Percentiles rank a stretch among this genome's conserved stretches.
These are phyloP conservation scores for Rhodosporidiobolus odoratus DNA, from an alignment of 768 basidiomycete species.

Conservation along the genomic window DNA sequence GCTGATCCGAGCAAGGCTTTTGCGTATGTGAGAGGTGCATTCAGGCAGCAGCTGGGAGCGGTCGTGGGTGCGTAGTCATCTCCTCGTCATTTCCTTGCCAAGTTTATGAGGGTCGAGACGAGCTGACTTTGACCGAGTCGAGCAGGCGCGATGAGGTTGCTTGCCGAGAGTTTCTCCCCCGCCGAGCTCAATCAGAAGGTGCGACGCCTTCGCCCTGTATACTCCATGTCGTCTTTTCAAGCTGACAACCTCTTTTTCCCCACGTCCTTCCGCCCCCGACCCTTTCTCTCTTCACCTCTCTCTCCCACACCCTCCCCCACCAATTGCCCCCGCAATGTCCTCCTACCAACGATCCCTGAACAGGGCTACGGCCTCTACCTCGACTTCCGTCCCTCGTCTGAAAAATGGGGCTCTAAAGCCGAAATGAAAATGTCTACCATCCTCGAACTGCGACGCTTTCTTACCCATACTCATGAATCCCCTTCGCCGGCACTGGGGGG, in stretches of 20 bases:
- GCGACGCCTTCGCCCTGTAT: neutral
- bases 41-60: slow-evolving; percentile 71
- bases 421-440: slow-evolving; percentile 67
- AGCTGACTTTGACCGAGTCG: neutral
- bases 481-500: no score
- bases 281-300: neutral
- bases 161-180: slow-evolving; percentile 46
- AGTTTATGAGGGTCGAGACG: neutral
- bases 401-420: slow-evolving; percentile 73
- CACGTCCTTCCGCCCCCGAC: neutral
- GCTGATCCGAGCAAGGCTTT: slow-evolving; percentile 65
- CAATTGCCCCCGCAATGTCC: slow-evolving; percentile 44
- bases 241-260: neutral
- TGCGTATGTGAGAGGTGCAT: slow-evolving; percentile 71
- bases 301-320: no score
- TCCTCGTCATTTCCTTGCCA: neutral
- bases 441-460: slow-evolving; percentile 49
- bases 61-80: slow-evolving; percentile 62
- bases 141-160: slow-evolving; percentile 44
- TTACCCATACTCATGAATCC: slow-evolving; percentile 15
- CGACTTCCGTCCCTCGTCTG: slow-evolving; percentile 75
- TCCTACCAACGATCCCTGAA: slow-evolving; percentile 54
- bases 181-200: slow-evolving; percentile 45
- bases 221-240: neutral
- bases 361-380: slow-evolving; percentile 74